Conservation (phyloP, 2,329 filamentous ascomycete genomes). For the Pseudonectria foliicola region DNA sequence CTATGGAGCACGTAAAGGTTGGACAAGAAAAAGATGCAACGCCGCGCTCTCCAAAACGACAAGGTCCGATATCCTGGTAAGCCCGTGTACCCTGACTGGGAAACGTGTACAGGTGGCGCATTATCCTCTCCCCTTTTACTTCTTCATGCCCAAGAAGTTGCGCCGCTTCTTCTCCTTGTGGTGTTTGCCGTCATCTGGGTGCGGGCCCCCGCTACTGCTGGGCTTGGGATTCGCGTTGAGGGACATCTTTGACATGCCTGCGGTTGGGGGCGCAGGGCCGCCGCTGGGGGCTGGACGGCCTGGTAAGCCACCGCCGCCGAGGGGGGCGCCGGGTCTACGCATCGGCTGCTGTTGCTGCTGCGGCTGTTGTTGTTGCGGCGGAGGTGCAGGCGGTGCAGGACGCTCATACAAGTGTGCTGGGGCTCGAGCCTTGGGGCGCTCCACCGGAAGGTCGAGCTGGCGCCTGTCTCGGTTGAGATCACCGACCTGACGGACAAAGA, state of each 20-base stretch:
- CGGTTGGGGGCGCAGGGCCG: slow-evolving; percentile 39
- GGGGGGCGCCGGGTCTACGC: slow-evolving; percentile 15
- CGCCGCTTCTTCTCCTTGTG: slow-evolving; percentile 57
- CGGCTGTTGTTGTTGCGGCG: slow-evolving; percentile 18
- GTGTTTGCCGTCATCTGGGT: slow-evolving; percentile 31
- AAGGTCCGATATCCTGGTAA: no score
- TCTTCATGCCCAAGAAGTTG: slow-evolving; percentile 53
- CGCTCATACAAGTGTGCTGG: slow-evolving; percentile 82
- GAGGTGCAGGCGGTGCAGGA: slow-evolving; percentile 45
- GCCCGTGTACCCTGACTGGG: no score
- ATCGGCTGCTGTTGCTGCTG: slow-evolving; percentile 6
- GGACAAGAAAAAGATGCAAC: neutral
- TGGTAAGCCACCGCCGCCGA: slow-evolving; percentile 19
- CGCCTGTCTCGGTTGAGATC: slow-evolving; percentile 72
- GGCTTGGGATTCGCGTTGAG: slow-evolving; percentile 26
- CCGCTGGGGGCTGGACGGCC: slow-evolving; percentile 13
- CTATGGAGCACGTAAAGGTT: no score
- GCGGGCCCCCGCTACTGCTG: slow-evolving; percentile 14
- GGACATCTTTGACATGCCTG: slow-evolving; percentile 50
- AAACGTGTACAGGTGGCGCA: no score
- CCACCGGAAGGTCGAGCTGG: slow-evolving; percentile 71
- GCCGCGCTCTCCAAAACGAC: slow-evolving; percentile 1
- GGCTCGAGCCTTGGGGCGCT: slow-evolving; percentile 71
- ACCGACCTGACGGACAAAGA: slow-evolving; percentile 76
- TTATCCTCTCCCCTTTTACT: slow-evolving; percentile 31